phyloP scores from a whole-genome alignment of 176 grass and related monocot genomes.

The Chloris gayana region DNA sequence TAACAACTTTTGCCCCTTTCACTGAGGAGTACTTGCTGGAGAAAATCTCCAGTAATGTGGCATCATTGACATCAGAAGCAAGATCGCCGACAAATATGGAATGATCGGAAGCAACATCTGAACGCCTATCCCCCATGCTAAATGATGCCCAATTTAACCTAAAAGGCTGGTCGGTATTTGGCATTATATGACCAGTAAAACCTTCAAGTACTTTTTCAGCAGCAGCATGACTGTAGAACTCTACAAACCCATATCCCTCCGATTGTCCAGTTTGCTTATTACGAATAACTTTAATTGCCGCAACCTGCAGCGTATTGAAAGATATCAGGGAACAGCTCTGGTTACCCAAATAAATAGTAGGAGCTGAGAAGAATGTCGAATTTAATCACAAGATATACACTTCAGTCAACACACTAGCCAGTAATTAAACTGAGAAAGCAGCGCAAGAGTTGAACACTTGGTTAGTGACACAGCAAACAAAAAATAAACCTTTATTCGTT shows the following conservation, averaged over 20 bases:
- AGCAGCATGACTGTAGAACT: conserved; percentile 79
- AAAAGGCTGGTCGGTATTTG: conserved; percentile 93
- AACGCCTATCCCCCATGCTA: conserved; percentile 90
- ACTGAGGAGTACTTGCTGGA: conserved; percentile 89
- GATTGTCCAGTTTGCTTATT: conserved; percentile 90
- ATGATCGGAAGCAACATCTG: conserved; percentile 79
- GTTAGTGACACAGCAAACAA: not conserved
- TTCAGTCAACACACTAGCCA: not conserved
- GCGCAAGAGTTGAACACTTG: not conserved
- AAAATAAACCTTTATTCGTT: not conserved
- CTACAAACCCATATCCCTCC: conserved; percentile 97
- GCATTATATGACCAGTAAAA: conserved; percentile 92
- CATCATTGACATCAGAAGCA: conserved; percentile 92
- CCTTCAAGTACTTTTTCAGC: conserved; percentile 87
- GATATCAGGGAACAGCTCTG: not conserved
- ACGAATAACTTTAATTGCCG: conserved; percentile 85
- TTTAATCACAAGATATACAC: not conserved
- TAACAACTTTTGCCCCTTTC: conserved; percentile 96
- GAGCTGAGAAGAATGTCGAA: not conserved
- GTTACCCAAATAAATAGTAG: conserved; percentile 11
- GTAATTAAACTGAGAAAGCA: not conserved
- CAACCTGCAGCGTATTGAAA: conserved; percentile 43
- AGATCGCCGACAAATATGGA: conserved; percentile 99
- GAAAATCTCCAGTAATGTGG: conserved; percentile 75
- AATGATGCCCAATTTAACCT: conserved; percentile 98